phyloP scores from a whole-genome alignment of 176 grass and related monocot species.

The Rhipidocladum racemiflorum region DNA sequence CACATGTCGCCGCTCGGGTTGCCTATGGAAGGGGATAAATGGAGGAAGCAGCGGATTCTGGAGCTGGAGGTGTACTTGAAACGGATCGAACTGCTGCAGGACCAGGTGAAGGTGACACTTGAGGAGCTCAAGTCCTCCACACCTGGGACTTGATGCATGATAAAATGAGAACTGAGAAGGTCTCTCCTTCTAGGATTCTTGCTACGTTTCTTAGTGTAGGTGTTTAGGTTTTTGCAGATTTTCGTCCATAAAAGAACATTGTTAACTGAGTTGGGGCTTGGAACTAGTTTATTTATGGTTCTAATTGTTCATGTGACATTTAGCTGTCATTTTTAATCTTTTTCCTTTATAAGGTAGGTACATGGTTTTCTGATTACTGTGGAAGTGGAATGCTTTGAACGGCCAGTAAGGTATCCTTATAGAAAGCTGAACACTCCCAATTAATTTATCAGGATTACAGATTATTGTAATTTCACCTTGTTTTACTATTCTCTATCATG shows the following conservation, averaged over 20 bases:
- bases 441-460: constrained; percentile 26
- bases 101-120: constrained; percentile 62
- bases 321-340: neutral
- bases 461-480: constrained; percentile 18
- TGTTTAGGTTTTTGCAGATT: constrained; percentile 34
- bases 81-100: constrained; percentile 75
- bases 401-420: neutral
- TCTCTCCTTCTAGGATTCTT: constrained; percentile 43
- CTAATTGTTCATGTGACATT: constrained; percentile 47
- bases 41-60: constrained; percentile 73
- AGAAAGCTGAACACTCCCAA: constrained; percentile 18
- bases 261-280: constrained; percentile 31
- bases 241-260: constrained; percentile 46
- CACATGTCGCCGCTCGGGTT: constrained; percentile 12
- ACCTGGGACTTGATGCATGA: constrained; percentile 36
- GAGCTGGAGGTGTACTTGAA: constrained; percentile 97
- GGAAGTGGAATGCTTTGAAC: constrained; percentile 21
- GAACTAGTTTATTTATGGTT: constrained; percentile 37
- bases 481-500: neutral
- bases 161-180: constrained; percentile 20
- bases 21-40: constrained; percentile 67
- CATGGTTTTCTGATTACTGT: neutral
- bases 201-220: constrained; percentile 32
- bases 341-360: constrained; percentile 23
- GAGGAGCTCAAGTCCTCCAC: constrained; percentile 66